Base-by-base conservation (phyloP, 1,139 yeast genomes). In the Diutina pseudorugosa region DNA sequence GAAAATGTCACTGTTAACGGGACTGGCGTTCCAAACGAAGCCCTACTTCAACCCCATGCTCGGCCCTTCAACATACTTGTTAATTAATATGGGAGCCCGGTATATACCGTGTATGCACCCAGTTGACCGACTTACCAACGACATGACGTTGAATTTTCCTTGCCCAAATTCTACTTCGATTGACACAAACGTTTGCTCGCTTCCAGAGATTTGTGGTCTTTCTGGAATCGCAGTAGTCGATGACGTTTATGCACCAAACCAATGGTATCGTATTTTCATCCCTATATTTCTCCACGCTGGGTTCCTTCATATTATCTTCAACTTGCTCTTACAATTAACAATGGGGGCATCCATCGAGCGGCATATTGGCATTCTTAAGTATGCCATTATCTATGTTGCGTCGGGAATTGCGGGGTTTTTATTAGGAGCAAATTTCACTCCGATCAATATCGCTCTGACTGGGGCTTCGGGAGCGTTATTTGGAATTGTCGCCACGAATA, bases 221-320 rank as follows among this genome's bases (percentile, higher is more conserved):
- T 71, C 78, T 18, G 81, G 82, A 3, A 60, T 79, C 7, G 67
- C 71, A 0, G 43, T 62, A 1, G 56, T 65, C 48, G 62, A 64
- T 45, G 65, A 59, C 41, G 40, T 14, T 20, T 73, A 62, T 55
- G 57, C 65, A 40, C 85, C 89, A 0, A 63, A 75, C 57, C 93
- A 85, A 65, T 82, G 88, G 85, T 85, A 84, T 75, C 66, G 93
- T 52, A 67, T 85, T 51, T 70, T 85, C 51, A 77, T 82, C 9
- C 88, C 93, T 0, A 82, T 84, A n/a, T 85, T 85, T 59, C 62
- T 85, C 52, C 93, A 85, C 62, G 90, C 89, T 4, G 93, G 93
- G 0, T 76, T 85, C 58, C 65, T 85, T 50, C 93, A 85, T 62
- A 82, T 85, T 45, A 65, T 80, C 36, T 82, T 83, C 72, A 85